Conservation (phyloP, 75 land plant species). For the Gnetum montanum region DNA sequence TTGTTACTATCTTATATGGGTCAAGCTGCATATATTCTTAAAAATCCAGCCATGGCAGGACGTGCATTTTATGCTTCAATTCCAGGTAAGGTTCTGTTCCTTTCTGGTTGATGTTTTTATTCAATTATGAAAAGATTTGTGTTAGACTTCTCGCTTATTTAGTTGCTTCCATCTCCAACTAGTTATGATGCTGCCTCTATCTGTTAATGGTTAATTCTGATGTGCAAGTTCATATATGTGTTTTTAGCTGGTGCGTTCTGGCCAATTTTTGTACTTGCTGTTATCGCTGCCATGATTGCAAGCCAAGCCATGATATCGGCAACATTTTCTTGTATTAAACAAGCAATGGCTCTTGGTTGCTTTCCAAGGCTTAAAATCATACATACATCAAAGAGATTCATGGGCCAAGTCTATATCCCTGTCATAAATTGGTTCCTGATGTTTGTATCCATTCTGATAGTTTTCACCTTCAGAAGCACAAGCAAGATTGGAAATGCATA, state of each 20-base stretch:
- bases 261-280: constrained; percentile 73
- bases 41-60: constrained; percentile 24
- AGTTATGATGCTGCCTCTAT: too few relatives aligned
- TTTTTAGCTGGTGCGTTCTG: constrained; percentile 61
- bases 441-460: constrained; percentile 42
- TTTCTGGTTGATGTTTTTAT: constrained; percentile 1
- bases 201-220: too few relatives aligned
- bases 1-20: constrained; percentile 80
- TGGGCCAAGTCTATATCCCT: constrained; percentile 94
- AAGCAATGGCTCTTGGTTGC: constrained; percentile 80
- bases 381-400: constrained; percentile 72
- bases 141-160: too few relatives aligned
- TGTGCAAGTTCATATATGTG: too few relatives aligned
- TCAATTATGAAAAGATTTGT: too few relatives aligned
- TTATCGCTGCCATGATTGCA: constrained; percentile 74
- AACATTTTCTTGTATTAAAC: constrained; percentile 75
- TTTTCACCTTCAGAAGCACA: constrained; percentile 46
- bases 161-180: too few relatives aligned
- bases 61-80: constrained; percentile 76
- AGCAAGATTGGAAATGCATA: constrained; percentile 89
- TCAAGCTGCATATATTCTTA: constrained; percentile 86
- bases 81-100: constrained; percentile 44
- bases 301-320: constrained; percentile 89
- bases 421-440: constrained; percentile 75
- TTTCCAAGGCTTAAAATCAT: constrained; percentile 88